A percentile compares a stretch with the other conserved stretches of the same genome.
phyloP scores from a whole-genome alignment of 345 rosid genomes.

The Raphanus raphanistrum region DNA sequence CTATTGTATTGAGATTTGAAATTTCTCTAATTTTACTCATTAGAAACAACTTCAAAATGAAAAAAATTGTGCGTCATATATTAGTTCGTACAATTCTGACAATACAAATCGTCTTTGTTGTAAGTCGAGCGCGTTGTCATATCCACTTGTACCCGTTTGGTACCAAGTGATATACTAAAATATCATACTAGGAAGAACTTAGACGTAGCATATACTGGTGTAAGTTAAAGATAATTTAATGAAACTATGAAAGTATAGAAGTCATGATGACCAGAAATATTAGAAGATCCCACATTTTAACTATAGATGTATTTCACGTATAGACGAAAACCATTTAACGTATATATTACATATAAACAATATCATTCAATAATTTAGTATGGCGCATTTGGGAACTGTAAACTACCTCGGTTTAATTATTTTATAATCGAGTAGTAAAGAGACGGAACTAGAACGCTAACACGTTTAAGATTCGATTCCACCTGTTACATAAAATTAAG shows the following conservation, averaged over 20 bases:
- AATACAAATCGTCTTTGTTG: slow-evolving; percentile 4
- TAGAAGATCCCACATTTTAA: not conserved
- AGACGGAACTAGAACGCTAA: too few species aligned
- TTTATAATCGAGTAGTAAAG: too few species aligned
- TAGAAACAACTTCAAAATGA: not conserved
- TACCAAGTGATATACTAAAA: not conserved
- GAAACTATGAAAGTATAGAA: not conserved
- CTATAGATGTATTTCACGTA: not conserved
- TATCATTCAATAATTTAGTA: not conserved
- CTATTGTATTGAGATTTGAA: not conserved
- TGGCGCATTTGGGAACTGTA: not conserved
- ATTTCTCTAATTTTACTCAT: not conserved
- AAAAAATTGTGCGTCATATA: not conserved
- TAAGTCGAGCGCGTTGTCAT: slow-evolving; percentile 1
- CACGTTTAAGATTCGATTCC: too few species aligned
- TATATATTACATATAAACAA: not conserved
- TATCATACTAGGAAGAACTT: slow-evolving; percentile 19
- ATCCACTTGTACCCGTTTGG: slow-evolving; percentile 2
- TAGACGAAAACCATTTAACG: too few species aligned
- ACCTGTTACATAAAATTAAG: too few species aligned
- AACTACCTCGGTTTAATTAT: not conserved
- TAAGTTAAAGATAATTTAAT: not conserved
- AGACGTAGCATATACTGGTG: not conserved
- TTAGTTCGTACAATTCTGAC: slow-evolving; percentile 12
- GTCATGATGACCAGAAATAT: not conserved